Evolutionary conservation across 192 early-diverging fungal genomes (phyloP).

Genomic region (Coemansia sp.): DNA sequence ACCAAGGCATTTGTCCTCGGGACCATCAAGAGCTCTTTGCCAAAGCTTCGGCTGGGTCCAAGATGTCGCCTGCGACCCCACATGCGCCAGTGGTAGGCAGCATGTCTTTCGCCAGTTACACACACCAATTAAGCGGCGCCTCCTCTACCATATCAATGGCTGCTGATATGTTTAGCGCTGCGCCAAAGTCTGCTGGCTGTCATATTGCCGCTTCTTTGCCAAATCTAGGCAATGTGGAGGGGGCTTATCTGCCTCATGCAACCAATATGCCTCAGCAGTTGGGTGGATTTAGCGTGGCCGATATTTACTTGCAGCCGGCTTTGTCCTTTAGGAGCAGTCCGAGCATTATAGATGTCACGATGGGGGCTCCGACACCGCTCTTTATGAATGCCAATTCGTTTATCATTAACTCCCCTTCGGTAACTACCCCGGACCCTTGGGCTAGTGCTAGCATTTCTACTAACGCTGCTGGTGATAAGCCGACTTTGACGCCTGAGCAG

Average conservation of each 20-base stretch:
- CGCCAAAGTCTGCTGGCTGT: not conserved
- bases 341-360: not conserved
- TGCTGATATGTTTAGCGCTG: not conserved
- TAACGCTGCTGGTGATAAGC: too few species aligned
- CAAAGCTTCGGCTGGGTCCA: not conserved
- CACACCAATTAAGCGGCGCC: not conserved
- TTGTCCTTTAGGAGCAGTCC: not conserved
- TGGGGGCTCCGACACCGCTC: not conserved
- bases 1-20: slow-evolving; percentile 4
- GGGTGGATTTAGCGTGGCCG: not conserved
- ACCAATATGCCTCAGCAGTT: not conserved
- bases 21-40: not conserved
- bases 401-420: too few species aligned
- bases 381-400: not conserved
- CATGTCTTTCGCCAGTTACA: not conserved
- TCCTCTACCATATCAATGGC: not conserved
- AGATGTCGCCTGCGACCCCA: not conserved
- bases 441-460: not conserved
- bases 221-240: not conserved
- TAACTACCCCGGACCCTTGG: not conserved
- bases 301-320: not conserved
- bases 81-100: not conserved
- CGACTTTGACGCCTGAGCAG: not conserved
- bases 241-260: not conserved
- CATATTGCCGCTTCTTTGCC: not conserved